Evolutionary conservation across 139 green algal genomes (phyloP), one percentile per base, ranked within the genome.

Genomic region (Micractinium conductrix): DNA sequence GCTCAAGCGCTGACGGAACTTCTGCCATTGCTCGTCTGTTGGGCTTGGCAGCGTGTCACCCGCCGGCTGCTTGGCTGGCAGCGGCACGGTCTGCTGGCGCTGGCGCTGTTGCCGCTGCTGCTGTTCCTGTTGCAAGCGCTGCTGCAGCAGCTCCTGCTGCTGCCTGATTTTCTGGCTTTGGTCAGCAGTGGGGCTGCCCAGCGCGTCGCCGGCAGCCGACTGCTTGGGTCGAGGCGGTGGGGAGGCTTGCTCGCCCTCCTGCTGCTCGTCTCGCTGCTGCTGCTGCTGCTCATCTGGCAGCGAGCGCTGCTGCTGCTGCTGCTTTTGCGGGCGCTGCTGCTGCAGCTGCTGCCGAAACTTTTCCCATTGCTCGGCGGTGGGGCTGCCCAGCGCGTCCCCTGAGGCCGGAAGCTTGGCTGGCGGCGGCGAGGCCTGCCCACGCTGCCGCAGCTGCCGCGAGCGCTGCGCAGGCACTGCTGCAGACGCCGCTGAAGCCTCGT

Each of bases 311-410:
- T 37, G n/a, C 50, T 71, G 22, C 58, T 35, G 55, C 58, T 72
- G 28, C 28, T 58, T 43, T 26, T 68, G 43, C 50, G 10, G 76
- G 38, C 43, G 33, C 76, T 42, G 53, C 0, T 40, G 53, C 76
- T 42, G n/a, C n/a, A n/a, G n/a, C n/a, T n/a, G 28, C 76, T 42
- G 53, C 2, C 58, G 37, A 40, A 82, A 82, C 7, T 42, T 30
- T 24, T 71, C 10, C 76, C 76, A 82, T 58, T 82, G 76, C 76
- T 82, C 76, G 30, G 72, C 58, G 10, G 76, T 82, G 26, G 76
- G 76, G 58, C 76, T 82, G 37, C 58, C 37, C 58, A 82, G 76
- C 38, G 38, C 48, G 30, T 82, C 76, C 22, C 38, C 38, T 8
- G 53, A 22, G 30, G 53, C 38, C 4, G 53, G 22, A 17, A 28